Conservation (phyloP, 225 moss, liverwort and hornwort species). For the Climacium dendroides region DNA sequence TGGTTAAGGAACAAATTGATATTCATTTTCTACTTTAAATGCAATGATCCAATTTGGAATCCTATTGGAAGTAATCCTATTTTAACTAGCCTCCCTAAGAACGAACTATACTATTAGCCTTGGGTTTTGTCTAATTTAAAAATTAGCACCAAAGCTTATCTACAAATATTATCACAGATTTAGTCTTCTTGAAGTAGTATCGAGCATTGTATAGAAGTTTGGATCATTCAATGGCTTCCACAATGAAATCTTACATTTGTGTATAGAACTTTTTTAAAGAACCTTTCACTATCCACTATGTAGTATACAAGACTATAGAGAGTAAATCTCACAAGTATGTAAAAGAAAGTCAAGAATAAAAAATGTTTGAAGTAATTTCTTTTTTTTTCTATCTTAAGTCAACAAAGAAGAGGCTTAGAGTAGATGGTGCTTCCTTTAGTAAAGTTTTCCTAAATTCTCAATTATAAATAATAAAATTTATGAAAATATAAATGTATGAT, state of each 20-base stretch:
- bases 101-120: too few relatives aligned
- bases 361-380: neutral
- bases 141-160: too few relatives aligned
- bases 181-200: neutral
- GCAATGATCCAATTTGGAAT: too few relatives aligned
- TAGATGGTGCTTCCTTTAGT: fast-evolving
- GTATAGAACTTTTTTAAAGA: neutral
- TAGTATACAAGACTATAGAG: fast-evolving
- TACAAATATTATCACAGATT: too few relatives aligned
- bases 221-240: neutral
- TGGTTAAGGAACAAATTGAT: too few relatives aligned
- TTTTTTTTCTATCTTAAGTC: neutral
- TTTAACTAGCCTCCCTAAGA: too few relatives aligned
- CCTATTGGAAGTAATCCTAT: too few relatives aligned
- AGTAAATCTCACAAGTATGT: neutral
- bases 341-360: neutral
- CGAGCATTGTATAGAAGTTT: neutral
- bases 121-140: too few relatives aligned
- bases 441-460: neutral
- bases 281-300: neutral
- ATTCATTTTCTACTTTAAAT: too few relatives aligned
- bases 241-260: neutral
- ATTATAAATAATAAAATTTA: neutral
- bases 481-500: neutral
- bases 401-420: fast-evolving